Evolutionary conservation across 192 early-diverging fungal species (phyloP).

Genomic region (Geosiphon pyriformis): DNA sequence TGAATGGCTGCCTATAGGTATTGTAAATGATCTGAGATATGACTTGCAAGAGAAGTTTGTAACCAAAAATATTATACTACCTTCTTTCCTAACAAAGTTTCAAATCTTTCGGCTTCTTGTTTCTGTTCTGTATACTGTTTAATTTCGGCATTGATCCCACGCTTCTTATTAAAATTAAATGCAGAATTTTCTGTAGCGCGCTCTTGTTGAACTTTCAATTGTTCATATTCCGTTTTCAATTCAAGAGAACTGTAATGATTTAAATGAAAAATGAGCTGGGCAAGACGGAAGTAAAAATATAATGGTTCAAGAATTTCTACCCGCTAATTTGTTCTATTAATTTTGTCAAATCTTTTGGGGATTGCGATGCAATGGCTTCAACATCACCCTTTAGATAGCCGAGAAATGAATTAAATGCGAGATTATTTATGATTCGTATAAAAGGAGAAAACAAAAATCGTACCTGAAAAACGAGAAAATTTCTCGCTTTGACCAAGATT

Average conservation of each 20-base stretch:
- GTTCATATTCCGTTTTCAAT: conserved; percentile 82
- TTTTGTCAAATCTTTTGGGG: conserved; percentile 84
- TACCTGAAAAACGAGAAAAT: conserved; percentile 96
- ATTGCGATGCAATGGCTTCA: conserved; percentile 94
- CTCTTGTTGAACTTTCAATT: conserved; percentile 77
- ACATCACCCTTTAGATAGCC: conserved; percentile 72
- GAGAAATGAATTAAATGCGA: background rate
- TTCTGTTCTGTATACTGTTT: conserved; percentile 92
- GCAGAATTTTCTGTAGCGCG: conserved; percentile 81
- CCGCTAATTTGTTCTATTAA: conserved; percentile 97
- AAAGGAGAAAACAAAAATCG: conserved; percentile 20
- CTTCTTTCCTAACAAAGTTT: conserved; percentile 53
- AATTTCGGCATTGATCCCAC: conserved; percentile 83
- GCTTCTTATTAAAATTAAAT: conserved; percentile 87
- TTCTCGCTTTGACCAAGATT: conserved; percentile 90
- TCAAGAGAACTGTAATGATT: conserved; percentile 67
- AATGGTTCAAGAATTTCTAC: conserved; percentile 22
- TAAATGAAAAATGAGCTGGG: conserved; percentile 4
- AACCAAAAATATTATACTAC: no score
- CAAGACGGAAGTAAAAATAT: background rate
- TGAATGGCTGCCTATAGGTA: conserved; percentile 52
- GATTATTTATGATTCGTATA: background rate
- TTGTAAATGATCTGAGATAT: no score
- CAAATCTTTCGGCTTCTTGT: conserved; percentile 82
- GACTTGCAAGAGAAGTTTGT: no score